Conservation (phyloP, 805 yeast genomes). For the Candida xyloterini region DNA sequence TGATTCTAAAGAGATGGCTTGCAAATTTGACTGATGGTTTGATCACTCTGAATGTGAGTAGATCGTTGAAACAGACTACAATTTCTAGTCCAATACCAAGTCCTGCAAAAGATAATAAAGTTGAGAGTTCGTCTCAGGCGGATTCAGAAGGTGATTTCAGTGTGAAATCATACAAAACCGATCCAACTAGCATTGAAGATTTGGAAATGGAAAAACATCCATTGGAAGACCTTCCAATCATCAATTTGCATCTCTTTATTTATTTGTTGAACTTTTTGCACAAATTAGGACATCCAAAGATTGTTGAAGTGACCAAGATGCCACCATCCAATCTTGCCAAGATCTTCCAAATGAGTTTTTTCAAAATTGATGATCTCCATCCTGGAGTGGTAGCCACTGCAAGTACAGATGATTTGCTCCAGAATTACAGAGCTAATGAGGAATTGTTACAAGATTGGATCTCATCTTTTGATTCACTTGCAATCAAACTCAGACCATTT, state of each 20-base stretch:
- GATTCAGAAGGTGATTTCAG: conserved; percentile 14
- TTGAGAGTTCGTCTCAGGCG: conserved; percentile 1
- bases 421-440: conserved; percentile 30
- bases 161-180: conserved; percentile 7
- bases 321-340: conserved; percentile 35
- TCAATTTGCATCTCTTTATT: conserved; percentile 31
- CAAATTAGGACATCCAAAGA: conserved; percentile 21
- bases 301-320: conserved; percentile 35
- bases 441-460: conserved; percentile 29
- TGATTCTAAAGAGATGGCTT: conserved; percentile 36
- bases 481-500: conserved; percentile 10
- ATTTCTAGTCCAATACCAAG: background rate
- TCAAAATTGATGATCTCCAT: conserved; percentile 31
- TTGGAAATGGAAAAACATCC: conserved; percentile 1
- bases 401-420: conserved; percentile 29
- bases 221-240: conserved; percentile 25
- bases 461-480: conserved; percentile 16
- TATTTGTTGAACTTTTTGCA: conserved; percentile 30
- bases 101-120: background rate
- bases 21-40: conserved; percentile 31
- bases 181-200: background rate
- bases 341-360: conserved; percentile 38
- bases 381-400: conserved; percentile 16
- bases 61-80: conserved; percentile 18
- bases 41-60: conserved; percentile 26